These are phyloP conservation scores for Hypholoma sublateritium DNA, from an alignment of 768 basidiomycete genomes.

Conservation along the genomic window DNA sequence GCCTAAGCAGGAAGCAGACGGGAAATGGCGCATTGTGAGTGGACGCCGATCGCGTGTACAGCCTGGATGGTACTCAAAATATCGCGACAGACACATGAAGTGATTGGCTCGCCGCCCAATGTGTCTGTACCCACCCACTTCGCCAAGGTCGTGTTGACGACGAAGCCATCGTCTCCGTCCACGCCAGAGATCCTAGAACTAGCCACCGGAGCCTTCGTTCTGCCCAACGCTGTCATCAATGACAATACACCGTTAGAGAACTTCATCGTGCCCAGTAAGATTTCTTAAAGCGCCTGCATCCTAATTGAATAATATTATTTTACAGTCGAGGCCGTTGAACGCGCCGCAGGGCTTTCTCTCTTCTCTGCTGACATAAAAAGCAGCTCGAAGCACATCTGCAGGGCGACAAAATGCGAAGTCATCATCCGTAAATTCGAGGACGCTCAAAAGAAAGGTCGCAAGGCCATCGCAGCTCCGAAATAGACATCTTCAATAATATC, in stretches of 20 bases:
- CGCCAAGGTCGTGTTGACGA: constrained; percentile 89
- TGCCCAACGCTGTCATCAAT: constrained; percentile 91
- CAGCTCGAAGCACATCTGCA: constrained; percentile 83
- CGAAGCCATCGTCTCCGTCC: constrained; percentile 71
- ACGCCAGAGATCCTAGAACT: constrained; percentile 73
- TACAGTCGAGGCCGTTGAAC: constrained; percentile 89
- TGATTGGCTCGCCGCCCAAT: constrained; percentile 90
- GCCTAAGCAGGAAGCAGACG: constrained; percentile 80
- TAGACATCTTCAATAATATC: constrained; percentile 16
- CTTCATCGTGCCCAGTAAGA: constrained; percentile 80
- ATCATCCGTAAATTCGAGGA: constrained; percentile 91
- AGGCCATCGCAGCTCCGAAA: constrained; percentile 53
- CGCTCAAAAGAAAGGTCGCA: constrained; percentile 66
- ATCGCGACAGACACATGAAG: constrained; percentile 77
- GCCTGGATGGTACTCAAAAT: background rate
- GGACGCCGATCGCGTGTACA: background rate
- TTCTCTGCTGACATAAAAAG: constrained; percentile 81
- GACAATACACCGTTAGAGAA: constrained; percentile 78
- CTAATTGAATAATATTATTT: background rate
- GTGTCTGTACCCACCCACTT: constrained; percentile 97
- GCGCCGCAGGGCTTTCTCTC: constrained; percentile 83
- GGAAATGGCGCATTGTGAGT: constrained; percentile 94
- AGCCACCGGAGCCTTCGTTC: constrained; percentile 89
- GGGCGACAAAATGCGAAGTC: constrained; percentile 85
- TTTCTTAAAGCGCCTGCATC: background rate